Percentiles rank a stretch among this genome's conserved stretches.
Conservation (phyloP, 768 basidiomycete genomes). For the Holtermannia corniformis region DNA sequence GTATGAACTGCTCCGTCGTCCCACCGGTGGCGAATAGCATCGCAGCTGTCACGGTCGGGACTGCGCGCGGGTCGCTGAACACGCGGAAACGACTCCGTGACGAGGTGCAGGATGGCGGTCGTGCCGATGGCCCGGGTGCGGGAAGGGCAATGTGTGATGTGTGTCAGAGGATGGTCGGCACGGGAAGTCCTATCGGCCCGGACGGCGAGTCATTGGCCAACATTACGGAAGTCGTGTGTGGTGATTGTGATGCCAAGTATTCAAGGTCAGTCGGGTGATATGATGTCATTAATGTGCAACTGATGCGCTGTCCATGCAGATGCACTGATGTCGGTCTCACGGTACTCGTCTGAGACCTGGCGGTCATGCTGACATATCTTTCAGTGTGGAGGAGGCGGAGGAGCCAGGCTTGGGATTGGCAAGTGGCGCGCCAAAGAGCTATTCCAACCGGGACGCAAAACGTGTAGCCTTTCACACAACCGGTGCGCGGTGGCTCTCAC, state of each 20-base stretch:
- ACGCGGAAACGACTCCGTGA: constrained; percentile 26
- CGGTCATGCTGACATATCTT: background rate
- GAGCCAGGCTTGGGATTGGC: constrained; percentile 38
- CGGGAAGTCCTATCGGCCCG: constrained; percentile 16
- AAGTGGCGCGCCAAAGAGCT: constrained; percentile 41
- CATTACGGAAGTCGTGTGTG: constrained; percentile 32
- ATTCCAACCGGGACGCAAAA: constrained; percentile 39
- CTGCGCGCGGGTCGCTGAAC: constrained; percentile 24
- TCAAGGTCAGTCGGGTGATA: constrained; percentile 18
- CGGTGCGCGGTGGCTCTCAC: constrained; percentile 12
- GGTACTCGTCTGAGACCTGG: background rate
- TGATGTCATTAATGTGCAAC: background rate
- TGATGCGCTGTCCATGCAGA: background rate
- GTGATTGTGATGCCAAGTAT: constrained; percentile 31
- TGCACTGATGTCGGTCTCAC: constrained; percentile 18
- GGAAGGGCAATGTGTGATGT: constrained; percentile 34
- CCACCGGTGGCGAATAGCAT: constrained; percentile 7
- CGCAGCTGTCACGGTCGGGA: background rate
- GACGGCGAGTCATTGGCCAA: constrained; percentile 10
- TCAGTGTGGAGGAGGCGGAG: constrained; percentile 40
- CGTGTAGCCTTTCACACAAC: constrained; percentile 36
- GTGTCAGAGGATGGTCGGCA: constrained; percentile 30
- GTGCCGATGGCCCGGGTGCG: constrained; percentile 11
- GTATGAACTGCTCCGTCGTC: constrained; percentile 18
- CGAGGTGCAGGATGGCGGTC: constrained; percentile 26